phyloP scores from a whole-genome alignment of 2,329 filamentous ascomycete species.

The Colletotrichum spinosum region DNA sequence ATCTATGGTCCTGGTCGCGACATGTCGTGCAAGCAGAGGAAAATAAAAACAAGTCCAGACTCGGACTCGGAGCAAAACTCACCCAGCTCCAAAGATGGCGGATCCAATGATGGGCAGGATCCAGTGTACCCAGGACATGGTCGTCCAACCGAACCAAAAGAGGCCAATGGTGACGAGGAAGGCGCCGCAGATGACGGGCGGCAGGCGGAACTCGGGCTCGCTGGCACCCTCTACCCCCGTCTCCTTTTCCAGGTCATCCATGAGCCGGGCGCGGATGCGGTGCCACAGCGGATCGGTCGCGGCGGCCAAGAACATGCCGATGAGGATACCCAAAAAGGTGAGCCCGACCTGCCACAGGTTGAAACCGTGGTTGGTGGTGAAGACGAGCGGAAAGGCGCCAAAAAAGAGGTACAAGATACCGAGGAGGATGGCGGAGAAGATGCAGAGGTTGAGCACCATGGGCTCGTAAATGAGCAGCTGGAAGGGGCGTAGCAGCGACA shows the following conservation, averaged over 20 bases:
- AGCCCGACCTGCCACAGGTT: conserved; percentile 84
- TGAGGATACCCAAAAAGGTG: conserved; percentile 77
- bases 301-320: conserved; percentile 76
- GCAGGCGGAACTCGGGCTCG: conserved; percentile 89
- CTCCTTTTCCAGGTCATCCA: conserved; percentile 63
- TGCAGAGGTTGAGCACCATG: conserved; percentile 85
- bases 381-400: conserved; percentile 86
- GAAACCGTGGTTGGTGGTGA: conserved; percentile 79
- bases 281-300: conserved; percentile 75
- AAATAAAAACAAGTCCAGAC: conserved; percentile 8
- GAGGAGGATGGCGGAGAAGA: conserved; percentile 86
- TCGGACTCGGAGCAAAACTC: conserved; percentile 49
- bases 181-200: conserved; percentile 79
- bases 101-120: conserved; percentile 81
- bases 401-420: conserved; percentile 93
- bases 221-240: conserved; percentile 66
- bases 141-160: conserved; percentile 92
- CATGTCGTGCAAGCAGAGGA: conserved; percentile 25
- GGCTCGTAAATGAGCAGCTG: conserved; percentile 84
- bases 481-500: conserved; percentile 76
- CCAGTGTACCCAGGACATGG: conserved; percentile 80
- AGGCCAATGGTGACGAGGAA: conserved; percentile 83
- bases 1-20: conserved; percentile 33
- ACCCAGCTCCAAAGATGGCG: conserved; percentile 77
- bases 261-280: conserved; percentile 67